phyloP scores from a whole-genome alignment of 495 filamentous ascomycete genomes.

The Penicillium macrosclerotiorum region DNA sequence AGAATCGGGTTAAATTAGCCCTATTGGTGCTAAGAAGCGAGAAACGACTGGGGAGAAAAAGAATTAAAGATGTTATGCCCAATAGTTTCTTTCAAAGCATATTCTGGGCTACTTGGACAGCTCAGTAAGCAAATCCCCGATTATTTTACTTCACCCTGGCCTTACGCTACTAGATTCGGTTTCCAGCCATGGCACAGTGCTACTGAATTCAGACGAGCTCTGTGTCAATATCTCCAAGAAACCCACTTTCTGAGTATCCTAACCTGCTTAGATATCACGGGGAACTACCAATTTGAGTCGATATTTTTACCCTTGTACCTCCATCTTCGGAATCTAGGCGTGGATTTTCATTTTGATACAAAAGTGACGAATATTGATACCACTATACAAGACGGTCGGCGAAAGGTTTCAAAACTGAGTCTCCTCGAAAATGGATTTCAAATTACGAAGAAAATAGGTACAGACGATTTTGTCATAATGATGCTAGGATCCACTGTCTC shows the following conservation, averaged over 20 bases:
- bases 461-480: slow-evolving; percentile 31
- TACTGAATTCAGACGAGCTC: slow-evolving; percentile 31
- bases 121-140: slow-evolving; percentile 6
- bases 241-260: slow-evolving; percentile 25
- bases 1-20: neutral
- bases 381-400: slow-evolving; percentile 5
- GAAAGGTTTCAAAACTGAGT: neutral
- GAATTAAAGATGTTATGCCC: slow-evolving; percentile 7
- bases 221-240: slow-evolving; percentile 26
- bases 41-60: slow-evolving; percentile 1
- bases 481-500: slow-evolving; percentile 29
- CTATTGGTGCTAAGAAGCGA: slow-evolving; percentile 8
- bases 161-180: slow-evolving; percentile 14
- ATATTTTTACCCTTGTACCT: slow-evolving; percentile 36
- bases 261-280: slow-evolving; percentile 26
- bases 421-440: slow-evolving; percentile 8
- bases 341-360: slow-evolving; percentile 42
- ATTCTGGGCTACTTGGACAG: slow-evolving; percentile 16
- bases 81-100: slow-evolving; percentile 10
- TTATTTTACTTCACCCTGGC: neutral
- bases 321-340: slow-evolving; percentile 36
- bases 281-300: slow-evolving; percentile 40
- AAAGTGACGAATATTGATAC: slow-evolving; percentile 30
- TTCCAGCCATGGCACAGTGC: slow-evolving; percentile 40
- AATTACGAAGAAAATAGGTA: slow-evolving; percentile 12